Conservation (phyloP, 2,329 filamentous ascomycete species). For the Aureobasidium sp. region DNA sequence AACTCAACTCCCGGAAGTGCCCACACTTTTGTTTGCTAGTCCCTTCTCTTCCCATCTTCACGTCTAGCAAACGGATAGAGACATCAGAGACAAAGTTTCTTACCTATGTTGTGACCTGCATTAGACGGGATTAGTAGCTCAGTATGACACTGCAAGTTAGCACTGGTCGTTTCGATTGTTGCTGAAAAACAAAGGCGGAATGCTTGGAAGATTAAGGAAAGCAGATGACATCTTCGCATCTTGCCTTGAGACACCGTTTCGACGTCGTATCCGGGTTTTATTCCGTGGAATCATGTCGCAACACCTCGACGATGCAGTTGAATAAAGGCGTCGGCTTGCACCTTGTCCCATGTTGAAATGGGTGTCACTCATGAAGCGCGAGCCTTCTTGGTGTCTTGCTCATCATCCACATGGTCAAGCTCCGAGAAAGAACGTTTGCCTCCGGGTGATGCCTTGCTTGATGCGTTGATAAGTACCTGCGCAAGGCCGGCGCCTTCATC, state of each 20-base stretch:
- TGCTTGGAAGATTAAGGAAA: not conserved
- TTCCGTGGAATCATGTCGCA: not conserved
- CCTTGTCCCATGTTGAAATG: constrained; percentile 9
- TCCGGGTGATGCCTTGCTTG: constrained; percentile 11
- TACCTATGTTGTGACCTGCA: not conserved
- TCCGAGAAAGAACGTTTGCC: constrained; percentile 2
- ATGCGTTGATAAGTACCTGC: not conserved
- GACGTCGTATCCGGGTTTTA: not conserved
- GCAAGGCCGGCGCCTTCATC: constrained; percentile 18
- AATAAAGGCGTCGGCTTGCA: not conserved
- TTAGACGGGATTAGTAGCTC: not conserved
- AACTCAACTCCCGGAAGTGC: not conserved
- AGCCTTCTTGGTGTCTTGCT: constrained; percentile 18
- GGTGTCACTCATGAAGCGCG: constrained; percentile 16
- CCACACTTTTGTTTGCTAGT: not conserved
- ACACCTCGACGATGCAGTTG: not conserved
- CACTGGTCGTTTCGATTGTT: not conserved
- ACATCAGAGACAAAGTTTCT: not conserved
- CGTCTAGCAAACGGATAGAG: not conserved
- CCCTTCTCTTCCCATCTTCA: not conserved
- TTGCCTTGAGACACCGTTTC: not conserved
- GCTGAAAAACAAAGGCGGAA: constrained; percentile 2
- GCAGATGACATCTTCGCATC: not conserved
- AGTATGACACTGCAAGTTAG: not conserved
- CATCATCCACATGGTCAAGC: constrained; percentile 16